phyloP scores from a whole-genome alignment of 805 yeast genomes.

The Torulaspora gathmanii region DNA sequence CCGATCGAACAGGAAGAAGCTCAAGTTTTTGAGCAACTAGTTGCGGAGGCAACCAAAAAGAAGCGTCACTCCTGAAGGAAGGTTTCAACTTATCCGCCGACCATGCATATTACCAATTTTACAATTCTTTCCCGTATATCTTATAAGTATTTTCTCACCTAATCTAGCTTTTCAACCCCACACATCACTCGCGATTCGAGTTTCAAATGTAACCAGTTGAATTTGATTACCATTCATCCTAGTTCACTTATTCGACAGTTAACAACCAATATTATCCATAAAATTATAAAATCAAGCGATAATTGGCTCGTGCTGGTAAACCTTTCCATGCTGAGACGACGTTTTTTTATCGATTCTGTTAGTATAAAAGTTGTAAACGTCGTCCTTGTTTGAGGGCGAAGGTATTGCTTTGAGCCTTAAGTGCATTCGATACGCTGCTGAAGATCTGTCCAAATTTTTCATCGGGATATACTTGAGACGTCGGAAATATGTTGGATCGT shows the following conservation, averaged over 20 bases:
- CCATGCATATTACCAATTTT: constrained; percentile 1
- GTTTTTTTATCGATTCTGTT: constrained; percentile 1
- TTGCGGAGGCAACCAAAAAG: constrained; percentile 49
- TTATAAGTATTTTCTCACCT: not conserved
- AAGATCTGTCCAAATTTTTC: constrained; percentile 4
- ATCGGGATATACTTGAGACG: constrained; percentile 8
- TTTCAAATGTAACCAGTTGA: not conserved
- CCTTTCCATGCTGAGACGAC: not conserved
- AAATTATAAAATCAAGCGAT: too few species aligned
- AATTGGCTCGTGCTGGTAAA: not conserved
- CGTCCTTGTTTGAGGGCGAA: constrained; percentile 8
- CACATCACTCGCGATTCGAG: not conserved
- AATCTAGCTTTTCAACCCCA: not conserved
- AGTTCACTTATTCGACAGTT: too few species aligned
- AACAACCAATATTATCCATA: too few species aligned
- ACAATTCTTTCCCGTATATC: not conserved
- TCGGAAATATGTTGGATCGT: constrained; percentile 9
- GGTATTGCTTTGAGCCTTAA: constrained; percentile 11
- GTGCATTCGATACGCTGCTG: constrained; percentile 13
- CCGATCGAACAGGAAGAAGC: constrained; percentile 72
- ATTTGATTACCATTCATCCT: too few species aligned
- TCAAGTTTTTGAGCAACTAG: constrained; percentile 68
- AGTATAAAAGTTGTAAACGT: constrained; percentile 1
- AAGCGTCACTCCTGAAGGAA: constrained; percentile 23
- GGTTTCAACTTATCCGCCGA: not conserved